Base-by-base conservation (phyloP, 2,329 filamentous ascomycete genomes). In the Ophiostoma piceae region DNA sequence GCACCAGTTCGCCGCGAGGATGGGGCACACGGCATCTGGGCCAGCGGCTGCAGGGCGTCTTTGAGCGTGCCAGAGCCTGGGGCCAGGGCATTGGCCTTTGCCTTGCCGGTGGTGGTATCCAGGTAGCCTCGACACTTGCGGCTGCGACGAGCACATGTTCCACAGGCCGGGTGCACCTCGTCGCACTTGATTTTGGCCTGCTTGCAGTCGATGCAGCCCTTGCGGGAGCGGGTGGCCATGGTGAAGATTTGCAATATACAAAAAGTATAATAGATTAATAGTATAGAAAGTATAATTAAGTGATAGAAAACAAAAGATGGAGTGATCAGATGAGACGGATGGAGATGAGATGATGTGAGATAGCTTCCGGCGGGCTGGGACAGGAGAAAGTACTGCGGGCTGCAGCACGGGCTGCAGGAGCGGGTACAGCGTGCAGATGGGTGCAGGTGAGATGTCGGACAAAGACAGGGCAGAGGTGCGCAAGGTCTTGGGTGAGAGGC, bases 181-280 rank as follows among this genome's bases (percentile, higher is more conserved):
- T 73, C 72, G 60, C 72, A 73, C 67, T 73, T 73, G 71, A 73
- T 67, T 68, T 72, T 73, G 69, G 72, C 72, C 68, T 73, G 71
- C 68, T 73, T 73, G 69, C 72, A 73, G 66, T 73, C 72, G 60
- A 73, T 72, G 69, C 72, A 73, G 64, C 72, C 72, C 60, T 73
- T 72, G 54, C 72, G 72, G 35, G 72, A 73, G 7, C 72, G 72
- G 2, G 72, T 73, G 6, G 71, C 60, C 72, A 72, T 73, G 43
- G 54, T 54, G 29, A 60, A 11, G 60, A 19, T 29, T 0, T 16
- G 32, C 26, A 19, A 3, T 14, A n/a, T 37, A 37, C 35, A 29
- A 37, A 16, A 6, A 47, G 19, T 47, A 43, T 12, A 41, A 26
- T 12, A 26, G 11, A 26, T 8, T 57, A 26, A 26, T 26, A 11